phyloP scores from a whole-genome alignment of 345 rosid species.

The Ceriops zippeliana region DNA sequence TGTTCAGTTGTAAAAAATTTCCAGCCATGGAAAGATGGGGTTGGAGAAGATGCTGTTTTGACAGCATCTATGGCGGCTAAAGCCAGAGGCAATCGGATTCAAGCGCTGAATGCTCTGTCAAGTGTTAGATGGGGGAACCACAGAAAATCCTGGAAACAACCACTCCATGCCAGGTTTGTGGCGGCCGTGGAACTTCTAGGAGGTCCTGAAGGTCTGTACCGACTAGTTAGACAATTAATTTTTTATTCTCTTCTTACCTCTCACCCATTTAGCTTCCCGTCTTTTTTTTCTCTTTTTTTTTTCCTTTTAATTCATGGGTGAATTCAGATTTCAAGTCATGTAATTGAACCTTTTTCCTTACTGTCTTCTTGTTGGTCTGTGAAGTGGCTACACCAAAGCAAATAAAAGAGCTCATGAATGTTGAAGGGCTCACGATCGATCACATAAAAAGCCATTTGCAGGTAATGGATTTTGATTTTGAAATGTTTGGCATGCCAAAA shows the following conservation, averaged over 20 bases:
- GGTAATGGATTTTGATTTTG: neutral
- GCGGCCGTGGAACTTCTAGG: constrained; percentile 21
- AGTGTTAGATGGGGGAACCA: constrained; percentile 14
- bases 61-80: neutral
- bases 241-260: neutral
- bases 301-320: too few species aligned
- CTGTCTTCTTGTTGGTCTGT: neutral
- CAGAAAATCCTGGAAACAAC: constrained; percentile 26
- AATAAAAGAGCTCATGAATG: constrained; percentile 23
- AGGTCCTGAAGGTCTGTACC: constrained; percentile 22
- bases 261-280: too few species aligned
- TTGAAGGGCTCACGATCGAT: constrained; percentile 31
- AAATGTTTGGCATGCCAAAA: neutral
- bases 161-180: constrained; percentile 30
- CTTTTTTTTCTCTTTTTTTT: too few species aligned
- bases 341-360: neutral
- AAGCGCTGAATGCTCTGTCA: constrained; percentile 7
- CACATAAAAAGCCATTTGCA: constrained; percentile 37
- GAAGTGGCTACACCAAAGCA: constrained; percentile 40
- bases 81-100: neutral
- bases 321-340: too few species aligned
- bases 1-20: neutral
- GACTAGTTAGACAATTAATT: neutral
- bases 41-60: neutral
- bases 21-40: neutral